These are phyloP conservation scores for Thamnidium elegans DNA, from an alignment of 192 early-diverging fungal genomes.

Conservation along the genomic window DNA sequence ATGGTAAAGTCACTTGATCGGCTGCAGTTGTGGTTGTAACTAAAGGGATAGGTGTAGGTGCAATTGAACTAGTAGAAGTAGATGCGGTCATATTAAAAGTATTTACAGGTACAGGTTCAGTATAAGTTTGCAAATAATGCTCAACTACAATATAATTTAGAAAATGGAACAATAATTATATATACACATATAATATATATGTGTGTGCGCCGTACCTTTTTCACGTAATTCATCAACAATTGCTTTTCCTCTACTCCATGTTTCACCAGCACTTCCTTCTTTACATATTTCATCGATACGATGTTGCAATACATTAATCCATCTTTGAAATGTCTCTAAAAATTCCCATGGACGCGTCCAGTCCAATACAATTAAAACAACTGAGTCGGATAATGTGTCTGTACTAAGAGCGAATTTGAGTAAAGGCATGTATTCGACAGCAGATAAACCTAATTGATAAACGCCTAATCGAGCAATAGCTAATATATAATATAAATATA, in stretches of 20 bases:
- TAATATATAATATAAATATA: too few relatives aligned
- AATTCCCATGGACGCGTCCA: conserved; percentile 91
- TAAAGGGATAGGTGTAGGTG: conserved; percentile 28
- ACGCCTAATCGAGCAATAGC: conserved; percentile 71
- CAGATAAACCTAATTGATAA: conserved; percentile 75
- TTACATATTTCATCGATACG: conserved; percentile 55
- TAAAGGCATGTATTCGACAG: conserved; percentile 63
- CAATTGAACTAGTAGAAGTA: conserved; percentile 31
- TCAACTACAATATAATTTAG: conserved; percentile 49
- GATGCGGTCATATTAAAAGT: conserved; percentile 18
- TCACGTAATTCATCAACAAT: conserved; percentile 70
- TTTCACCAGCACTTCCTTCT: conserved; percentile 44
- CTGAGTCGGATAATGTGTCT: conserved; percentile 57
- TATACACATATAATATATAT: neutral
- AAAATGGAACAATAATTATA: neutral
- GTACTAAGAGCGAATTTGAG: conserved; percentile 70
- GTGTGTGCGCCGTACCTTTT: conserved; percentile 39
- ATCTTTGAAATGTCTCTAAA: conserved; percentile 74
- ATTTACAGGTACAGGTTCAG: conserved; percentile 43
- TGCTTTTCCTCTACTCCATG: conserved; percentile 65
- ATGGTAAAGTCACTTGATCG: conserved; percentile 62
- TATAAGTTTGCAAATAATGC: conserved; percentile 68
- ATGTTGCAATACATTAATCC: conserved; percentile 67
- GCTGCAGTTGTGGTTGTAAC: conserved; percentile 38
- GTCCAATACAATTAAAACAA: conserved; percentile 81